Evolutionary conservation across 2,329 filamentous ascomycete species (phyloP).

Genomic region (Hymenoscyphus albidus): DNA sequence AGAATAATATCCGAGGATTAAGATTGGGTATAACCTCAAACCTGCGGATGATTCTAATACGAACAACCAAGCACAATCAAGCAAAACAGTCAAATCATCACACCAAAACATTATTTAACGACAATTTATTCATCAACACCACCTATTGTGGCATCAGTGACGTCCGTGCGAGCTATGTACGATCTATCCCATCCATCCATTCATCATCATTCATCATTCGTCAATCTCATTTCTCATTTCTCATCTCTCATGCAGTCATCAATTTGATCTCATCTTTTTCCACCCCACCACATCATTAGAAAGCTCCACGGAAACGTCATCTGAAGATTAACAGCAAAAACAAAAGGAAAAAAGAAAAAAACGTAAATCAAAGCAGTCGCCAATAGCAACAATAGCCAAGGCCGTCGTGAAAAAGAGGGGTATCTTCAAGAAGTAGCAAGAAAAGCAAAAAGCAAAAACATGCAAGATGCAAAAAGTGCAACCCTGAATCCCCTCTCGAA

Average conservation of each 20-base stretch:
- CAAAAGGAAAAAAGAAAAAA: background rate
- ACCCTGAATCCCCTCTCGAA: background rate
- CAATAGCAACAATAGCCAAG: slow-evolving; percentile 3
- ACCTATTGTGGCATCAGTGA: too few relatives aligned
- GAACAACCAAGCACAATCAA: too few relatives aligned
- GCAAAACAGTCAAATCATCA: too few relatives aligned
- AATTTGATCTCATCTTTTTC: background rate
- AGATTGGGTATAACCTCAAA: too few relatives aligned
- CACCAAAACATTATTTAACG: too few relatives aligned
- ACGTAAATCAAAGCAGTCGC: background rate
- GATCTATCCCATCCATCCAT: too few relatives aligned
- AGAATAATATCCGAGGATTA: too few relatives aligned
- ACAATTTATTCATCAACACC: too few relatives aligned
- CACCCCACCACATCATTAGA: background rate
- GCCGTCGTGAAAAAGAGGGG: background rate
- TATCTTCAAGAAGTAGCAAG: background rate
- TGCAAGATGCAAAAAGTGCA: background rate
- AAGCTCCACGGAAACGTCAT: background rate
- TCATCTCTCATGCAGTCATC: background rate
- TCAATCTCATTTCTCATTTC: too few relatives aligned
- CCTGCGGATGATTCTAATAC: too few relatives aligned
- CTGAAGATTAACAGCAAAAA: background rate
- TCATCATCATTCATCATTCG: too few relatives aligned
- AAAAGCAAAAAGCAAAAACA: slow-evolving; percentile 2
- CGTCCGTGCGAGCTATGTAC: too few relatives aligned